Evolutionary conservation across 2,329 filamentous ascomycete species (phyloP), one percentile per base, ranked within the genome.

Genomic region (Dactylonectria estremocensis): DNA sequence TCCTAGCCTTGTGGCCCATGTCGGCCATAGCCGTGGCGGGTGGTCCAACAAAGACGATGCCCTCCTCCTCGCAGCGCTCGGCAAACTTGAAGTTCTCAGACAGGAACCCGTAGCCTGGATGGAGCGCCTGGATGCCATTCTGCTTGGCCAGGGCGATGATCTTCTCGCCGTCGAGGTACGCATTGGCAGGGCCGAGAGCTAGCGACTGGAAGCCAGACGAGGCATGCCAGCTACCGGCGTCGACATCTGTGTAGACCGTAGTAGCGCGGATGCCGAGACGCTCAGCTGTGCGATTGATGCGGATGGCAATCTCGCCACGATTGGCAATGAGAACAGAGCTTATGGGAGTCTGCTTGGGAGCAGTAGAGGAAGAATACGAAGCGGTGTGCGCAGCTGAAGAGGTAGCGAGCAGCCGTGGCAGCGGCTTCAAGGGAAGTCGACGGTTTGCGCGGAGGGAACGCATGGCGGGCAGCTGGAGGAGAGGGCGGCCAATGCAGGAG

Each of bases 91-190:
- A 91, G 81, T 99, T 99, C 83, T 99, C 96, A 69, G 93, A 97
- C 72, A 98, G 84, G 78, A 97, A 99, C 49, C 96, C 96, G 83
- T 99, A 99, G 24, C 96, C 96, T 0, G 96, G 96, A 81, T 99
- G 96, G 73, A 99, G 92, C 5, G 94, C 95, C 79, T 95, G 90
- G 76, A 97, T 98, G 49, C 93, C 93, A 77, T 95, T 90, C 75
- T 92, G 87, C 83, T 95, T 95, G 14, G 95, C 96, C 66, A 97
- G 90, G 31, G 90, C 88, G 70, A 99, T 95, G 78, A 99, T 98
- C 70, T 93, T 91, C 76, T 97, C 93, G 64, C 95, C 95, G 80
- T 99, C 95, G 48, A 99, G 90, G 79, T 99, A 99, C 60, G 93
- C 95, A 55, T 92, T 92, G 16, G 94, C 90, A 8, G 92, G 89